These are phyloP conservation scores for Fusarium lateritium DNA, from an alignment of 2,329 filamentous ascomycete species.

Conservation along the genomic window DNA sequence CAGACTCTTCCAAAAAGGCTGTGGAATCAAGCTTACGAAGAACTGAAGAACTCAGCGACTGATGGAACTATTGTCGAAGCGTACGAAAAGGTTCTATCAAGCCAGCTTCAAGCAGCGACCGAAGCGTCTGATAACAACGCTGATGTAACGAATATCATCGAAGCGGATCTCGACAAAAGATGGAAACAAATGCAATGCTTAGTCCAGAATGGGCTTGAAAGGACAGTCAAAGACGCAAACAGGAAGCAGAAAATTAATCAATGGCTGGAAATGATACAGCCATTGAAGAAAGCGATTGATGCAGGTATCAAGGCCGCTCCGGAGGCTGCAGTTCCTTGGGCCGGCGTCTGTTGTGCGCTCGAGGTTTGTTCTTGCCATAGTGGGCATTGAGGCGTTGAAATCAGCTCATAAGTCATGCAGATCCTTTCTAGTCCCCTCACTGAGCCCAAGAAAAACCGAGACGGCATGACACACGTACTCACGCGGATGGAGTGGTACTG, in stretches of 20 bases:
- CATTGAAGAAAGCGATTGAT: not conserved
- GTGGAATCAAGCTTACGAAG: slow-evolving; percentile 1
- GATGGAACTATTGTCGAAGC: not conserved
- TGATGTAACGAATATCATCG: too few relatives aligned
- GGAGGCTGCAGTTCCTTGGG: slow-evolving; percentile 3
- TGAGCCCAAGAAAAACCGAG: not conserved
- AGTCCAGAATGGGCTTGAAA: not conserved
- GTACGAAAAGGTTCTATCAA: not conserved
- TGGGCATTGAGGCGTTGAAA: too few relatives aligned
- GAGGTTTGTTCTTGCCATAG: not conserved
- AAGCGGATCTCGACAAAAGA: not conserved
- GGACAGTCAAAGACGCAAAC: not conserved
- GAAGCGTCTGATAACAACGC: not conserved
- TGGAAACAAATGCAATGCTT: not conserved
- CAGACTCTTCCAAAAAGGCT: not conserved
- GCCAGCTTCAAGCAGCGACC: not conserved
- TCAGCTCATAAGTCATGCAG: not conserved
- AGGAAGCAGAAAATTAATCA: not conserved
- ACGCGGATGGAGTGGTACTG: slow-evolving; percentile 3
- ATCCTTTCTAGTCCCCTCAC: not conserved
- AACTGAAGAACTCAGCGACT: not conserved
- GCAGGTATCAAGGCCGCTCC: not conserved
- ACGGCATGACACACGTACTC: slow-evolving; percentile 4
- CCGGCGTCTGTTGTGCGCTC: not conserved
- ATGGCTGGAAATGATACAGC: not conserved